phyloP scores from a whole-genome alignment of 768 basidiomycete species.

The Gloeopeniophorella convolvens region DNA sequence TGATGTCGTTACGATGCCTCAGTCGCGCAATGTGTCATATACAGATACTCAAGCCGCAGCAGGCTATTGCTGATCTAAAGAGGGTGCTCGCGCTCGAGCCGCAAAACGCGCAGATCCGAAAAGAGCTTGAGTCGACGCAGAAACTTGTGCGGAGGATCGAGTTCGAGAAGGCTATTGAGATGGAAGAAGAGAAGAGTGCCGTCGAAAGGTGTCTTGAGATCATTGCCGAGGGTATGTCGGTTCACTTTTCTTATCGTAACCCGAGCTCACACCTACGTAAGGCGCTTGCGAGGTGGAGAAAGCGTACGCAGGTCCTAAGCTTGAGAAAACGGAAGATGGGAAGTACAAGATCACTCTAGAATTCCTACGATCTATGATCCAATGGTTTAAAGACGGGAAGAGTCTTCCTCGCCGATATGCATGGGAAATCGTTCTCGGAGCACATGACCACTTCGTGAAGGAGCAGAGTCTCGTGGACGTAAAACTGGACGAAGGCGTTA shows the following conservation, averaged over 20 bases:
- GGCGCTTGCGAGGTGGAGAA: constrained; percentile 78
- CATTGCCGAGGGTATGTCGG: constrained; percentile 61
- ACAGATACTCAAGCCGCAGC: constrained; percentile 81
- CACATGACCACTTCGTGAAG: constrained; percentile 63
- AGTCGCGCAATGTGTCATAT: constrained; percentile 89
- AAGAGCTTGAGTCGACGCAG: constrained; percentile 81
- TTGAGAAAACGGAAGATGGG: constrained; percentile 51
- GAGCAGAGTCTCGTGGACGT: constrained; percentile 81
- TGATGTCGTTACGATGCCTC: constrained; percentile 6
- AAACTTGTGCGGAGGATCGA: constrained; percentile 87
- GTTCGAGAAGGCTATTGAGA: constrained; percentile 94
- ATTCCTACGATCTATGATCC: constrained; percentile 82
- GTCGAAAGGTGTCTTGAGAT: constrained; percentile 72
- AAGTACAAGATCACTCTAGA: constrained; percentile 68
- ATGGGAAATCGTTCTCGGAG: constrained; percentile 94
- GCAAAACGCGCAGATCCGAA: constrained; percentile 69
- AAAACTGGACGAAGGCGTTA: constrained; percentile 65
- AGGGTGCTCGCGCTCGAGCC: constrained; percentile 81
- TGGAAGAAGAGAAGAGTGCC: constrained; percentile 81
- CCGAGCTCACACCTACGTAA: constrained; percentile 21
- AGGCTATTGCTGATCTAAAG: constrained; percentile 84
- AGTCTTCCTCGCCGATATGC: constrained; percentile 82
- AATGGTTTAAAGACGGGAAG: constrained; percentile 94
- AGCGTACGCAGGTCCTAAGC: constrained; percentile 67
- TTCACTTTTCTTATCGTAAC: neutral